Evolutionary conservation across 768 basidiomycete species (phyloP), one percentile per base, ranked within the genome.

Genomic region (Amanita subjunquillea): DNA sequence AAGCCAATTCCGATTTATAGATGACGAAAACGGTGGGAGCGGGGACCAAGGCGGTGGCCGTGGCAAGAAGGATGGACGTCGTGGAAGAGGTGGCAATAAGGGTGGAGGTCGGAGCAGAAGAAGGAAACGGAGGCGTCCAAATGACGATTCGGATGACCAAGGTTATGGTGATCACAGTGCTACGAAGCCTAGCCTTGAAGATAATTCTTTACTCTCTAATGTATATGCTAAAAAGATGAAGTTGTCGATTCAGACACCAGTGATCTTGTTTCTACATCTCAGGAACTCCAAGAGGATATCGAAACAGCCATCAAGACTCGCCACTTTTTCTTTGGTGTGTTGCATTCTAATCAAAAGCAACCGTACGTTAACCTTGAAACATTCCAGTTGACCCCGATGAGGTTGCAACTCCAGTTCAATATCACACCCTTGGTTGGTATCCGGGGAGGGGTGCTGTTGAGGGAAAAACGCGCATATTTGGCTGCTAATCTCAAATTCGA

Each of bases 271-370:
- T 12, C 15, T 44, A 22, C 17, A 44, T 20, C 34, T n/a, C 39
- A 20, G 15, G 53, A 54, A 50, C 17, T 54, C n/a, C 50, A 37
- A 34, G 53, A 34, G 20, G 53, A 54, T 22, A 36, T 50, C 20
- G 41, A 22, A 27, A 50, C 12, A 27, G 53, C 48, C 40, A 48
- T 38, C 12, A 15, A 40, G 13, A 47, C 52, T 15, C 17, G 22
- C 7, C 13, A 23, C n/a, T 45, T 45, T 27, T 48, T 36, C 27
- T 44, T 12, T 22, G 10, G 20, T 29, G 15, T 39, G 17, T n/a
- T n/a, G 38, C 20, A 44, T 44, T 8, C 27, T 5, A 44, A 23
- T 53, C 20, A n/a, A 9, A 4, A 3, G 12, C 20, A 23, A 29
- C 13, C 4, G 27, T 20, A n/a, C 23, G 4, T 23, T 44, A 22